These are phyloP conservation scores for Emmonsiellopsis sp. DNA, from an alignment of 2,329 filamentous ascomycete species.

Conservation along the genomic window DNA sequence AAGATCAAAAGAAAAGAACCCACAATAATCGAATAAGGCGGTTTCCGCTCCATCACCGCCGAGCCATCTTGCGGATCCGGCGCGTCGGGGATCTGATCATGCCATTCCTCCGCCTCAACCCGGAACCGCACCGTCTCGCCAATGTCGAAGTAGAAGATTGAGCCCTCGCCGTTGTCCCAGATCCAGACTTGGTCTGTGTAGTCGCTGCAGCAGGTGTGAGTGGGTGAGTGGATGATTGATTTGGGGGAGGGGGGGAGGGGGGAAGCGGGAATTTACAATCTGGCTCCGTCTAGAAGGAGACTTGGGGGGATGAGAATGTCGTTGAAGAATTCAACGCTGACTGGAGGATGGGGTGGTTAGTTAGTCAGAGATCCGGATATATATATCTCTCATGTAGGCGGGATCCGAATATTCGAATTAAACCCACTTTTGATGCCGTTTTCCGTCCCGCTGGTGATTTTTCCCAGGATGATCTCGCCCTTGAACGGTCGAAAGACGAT, in stretches of 20 bases:
- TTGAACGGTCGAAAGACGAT: constrained; percentile 95
- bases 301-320: constrained; percentile 74
- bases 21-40: constrained; percentile 43
- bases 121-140: constrained; percentile 82
- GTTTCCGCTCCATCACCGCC: constrained; percentile 48
- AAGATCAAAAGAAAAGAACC: constrained; percentile 5
- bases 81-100: constrained; percentile 70
- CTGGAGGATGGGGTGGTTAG: constrained; percentile 27
- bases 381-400: too few relatives aligned
- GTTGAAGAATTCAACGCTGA: constrained; percentile 86
- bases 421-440: constrained; percentile 61
- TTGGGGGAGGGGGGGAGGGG: too few relatives aligned
- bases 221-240: neutral
- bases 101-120: constrained; percentile 81
- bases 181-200: constrained; percentile 72
- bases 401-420: too few relatives aligned
- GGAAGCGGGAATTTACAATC: constrained; percentile 52
- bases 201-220: constrained; percentile 43
- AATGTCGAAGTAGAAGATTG: constrained; percentile 76
- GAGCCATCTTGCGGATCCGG: constrained; percentile 55
- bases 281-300: constrained; percentile 64
- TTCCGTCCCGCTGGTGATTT: constrained; percentile 65
- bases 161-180: constrained; percentile 65
- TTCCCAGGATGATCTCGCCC: constrained; percentile 79
- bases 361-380: too few relatives aligned